These are phyloP conservation scores for Botryotinia globosa DNA, from an alignment of 2,329 filamentous ascomycete genomes.

Conservation along the genomic window DNA sequence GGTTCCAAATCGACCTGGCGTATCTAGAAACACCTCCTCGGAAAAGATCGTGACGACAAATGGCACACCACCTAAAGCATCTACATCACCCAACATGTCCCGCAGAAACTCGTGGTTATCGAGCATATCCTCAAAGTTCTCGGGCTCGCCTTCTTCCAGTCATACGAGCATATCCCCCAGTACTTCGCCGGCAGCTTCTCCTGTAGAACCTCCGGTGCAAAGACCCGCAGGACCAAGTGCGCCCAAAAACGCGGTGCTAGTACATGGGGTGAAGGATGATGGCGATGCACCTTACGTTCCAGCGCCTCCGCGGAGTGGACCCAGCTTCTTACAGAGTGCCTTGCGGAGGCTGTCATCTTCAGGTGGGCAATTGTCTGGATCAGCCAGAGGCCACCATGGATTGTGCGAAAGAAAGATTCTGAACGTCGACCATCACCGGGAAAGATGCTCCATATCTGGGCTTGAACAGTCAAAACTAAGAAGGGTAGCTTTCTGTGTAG, in stretches of 20 bases:
- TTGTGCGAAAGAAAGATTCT: constrained; percentile 77
- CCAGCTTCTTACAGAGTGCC: constrained; percentile 76
- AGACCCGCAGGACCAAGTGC: constrained; percentile 37
- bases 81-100: constrained; percentile 27
- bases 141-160: constrained; percentile 41
- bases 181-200: constrained; percentile 27
- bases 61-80: constrained; percentile 30
- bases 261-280: constrained; percentile 53
- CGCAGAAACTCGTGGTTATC: constrained; percentile 85
- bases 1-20: constrained; percentile 28
- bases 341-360: constrained; percentile 73
- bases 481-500: constrained; percentile 91
- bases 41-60: constrained; percentile 32
- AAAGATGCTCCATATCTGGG: constrained; percentile 75
- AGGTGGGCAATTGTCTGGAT: constrained; percentile 39
- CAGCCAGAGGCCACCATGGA: constrained; percentile 58
- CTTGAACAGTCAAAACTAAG: constrained; percentile 77
- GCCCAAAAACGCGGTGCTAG: constrained; percentile 59
- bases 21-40: constrained; percentile 30
- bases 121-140: constrained; percentile 90
- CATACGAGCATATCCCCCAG: constrained; percentile 33
- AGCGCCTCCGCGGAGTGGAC: constrained; percentile 67
- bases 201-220: constrained; percentile 39
- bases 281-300: constrained; percentile 68
- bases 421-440: constrained; percentile 78